Evolutionary conservation across 306 rosid genomes (phyloP), one percentile per base, ranked within the genome.

Genomic region (Ochetophila trinervis): DNA sequence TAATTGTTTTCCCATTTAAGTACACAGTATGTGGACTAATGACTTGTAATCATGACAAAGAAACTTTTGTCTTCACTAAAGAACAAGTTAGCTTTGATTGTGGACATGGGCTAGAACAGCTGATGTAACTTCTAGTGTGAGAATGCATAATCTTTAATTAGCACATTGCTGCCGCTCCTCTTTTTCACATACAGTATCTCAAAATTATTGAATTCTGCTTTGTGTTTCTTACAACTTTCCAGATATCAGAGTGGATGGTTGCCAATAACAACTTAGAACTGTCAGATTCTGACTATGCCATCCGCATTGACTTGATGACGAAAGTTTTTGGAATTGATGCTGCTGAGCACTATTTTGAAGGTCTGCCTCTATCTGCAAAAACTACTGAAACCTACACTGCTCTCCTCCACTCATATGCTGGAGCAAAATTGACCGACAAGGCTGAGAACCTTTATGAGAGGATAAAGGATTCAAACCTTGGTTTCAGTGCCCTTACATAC

Each of bases 231-330:
- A 19, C 69, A 61, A 78, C 70, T 70, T 67, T 82, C 81, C 88
- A 93, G 98, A 80, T 93, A 72, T 82, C 89, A 12, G 98, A 93
- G 70, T 89, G 98, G 98, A 89, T 93, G 97, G 79, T 89, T 51
- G 27, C 76, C 68, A 84, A 78, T 69, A 78, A 74, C 30, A 78
- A 86, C 59, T 72, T 67, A n/a, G 77, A 90, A 72, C 58, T 93
- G 64, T 78, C 88, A 20, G 94, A 80, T 69, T 74, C 88, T 8
- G 98, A 93, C 73, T 83, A 82, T 66, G 98, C 96, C 53, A 69
- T 74, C 63, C 91, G 98, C 77, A 81, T 93, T 63, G 85, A 89
- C 75, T 78, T 93, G 83, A 89, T 89, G 95, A 78, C 91, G 54
- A 87, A 93, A 70, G 97, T 93, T 44, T 93, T 93, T 19, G 98